These are phyloP conservation scores for Calonectria henricotiae DNA, from an alignment of 2,329 filamentous ascomycete species.

Conservation along the genomic window DNA sequence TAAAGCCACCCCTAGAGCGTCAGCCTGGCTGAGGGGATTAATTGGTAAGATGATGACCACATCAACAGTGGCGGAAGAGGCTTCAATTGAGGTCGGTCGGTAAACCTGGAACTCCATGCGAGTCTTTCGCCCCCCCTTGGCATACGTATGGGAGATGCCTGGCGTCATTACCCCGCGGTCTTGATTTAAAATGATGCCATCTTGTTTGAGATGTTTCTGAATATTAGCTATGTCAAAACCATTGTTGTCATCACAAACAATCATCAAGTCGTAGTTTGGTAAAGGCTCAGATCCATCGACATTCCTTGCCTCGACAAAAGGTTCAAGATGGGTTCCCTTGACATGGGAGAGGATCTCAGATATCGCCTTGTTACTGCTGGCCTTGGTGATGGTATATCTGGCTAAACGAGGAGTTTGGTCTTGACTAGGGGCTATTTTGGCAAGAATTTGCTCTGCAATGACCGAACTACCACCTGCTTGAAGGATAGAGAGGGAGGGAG, in stretches of 20 bases:
- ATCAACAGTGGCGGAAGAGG: conserved; percentile 12
- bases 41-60: conserved; percentile 45
- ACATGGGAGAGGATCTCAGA: conserved; percentile 32
- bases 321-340: conserved; percentile 39
- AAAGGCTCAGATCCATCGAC: conserved; percentile 45
- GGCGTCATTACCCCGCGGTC: neutral
- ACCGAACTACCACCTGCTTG: conserved; percentile 56
- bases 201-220: conserved; percentile 50
- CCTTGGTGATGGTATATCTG: conserved; percentile 55
- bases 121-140: neutral
- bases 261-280: conserved; percentile 57
- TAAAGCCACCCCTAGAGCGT: neutral
- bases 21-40: conserved; percentile 26
- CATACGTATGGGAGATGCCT: conserved; percentile 11
- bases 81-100: neutral
- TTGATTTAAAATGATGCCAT: conserved; percentile 53
- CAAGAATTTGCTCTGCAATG: conserved; percentile 50
- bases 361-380: conserved; percentile 20
- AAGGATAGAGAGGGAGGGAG: conserved; percentile 59
- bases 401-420: conserved; percentile 56
- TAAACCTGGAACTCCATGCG: conserved; percentile 33
- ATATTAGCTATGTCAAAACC: conserved; percentile 41
- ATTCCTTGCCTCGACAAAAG: conserved; percentile 53
- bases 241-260: conserved; percentile 45
- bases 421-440: conserved; percentile 44